Evolutionary conservation across 73 alveolate genomes (phyloP).

Genomic region (Stentor coeruleus): DNA sequence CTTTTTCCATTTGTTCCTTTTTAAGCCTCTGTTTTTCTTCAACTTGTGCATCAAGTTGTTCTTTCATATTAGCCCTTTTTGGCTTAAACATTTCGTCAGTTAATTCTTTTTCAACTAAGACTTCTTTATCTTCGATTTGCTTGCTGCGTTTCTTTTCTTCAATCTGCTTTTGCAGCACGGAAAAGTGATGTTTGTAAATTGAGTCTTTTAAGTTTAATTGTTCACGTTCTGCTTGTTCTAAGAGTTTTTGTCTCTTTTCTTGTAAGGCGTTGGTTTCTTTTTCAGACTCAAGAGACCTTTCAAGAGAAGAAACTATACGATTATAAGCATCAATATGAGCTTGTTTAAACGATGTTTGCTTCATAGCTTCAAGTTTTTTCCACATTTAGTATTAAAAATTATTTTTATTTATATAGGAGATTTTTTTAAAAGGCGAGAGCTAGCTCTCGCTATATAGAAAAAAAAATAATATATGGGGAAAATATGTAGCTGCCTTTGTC

Average conservation of each 20-base stretch:
- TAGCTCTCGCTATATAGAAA: too few relatives aligned
- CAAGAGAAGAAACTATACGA: not conserved
- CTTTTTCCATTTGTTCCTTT: not conserved
- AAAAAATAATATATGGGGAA: too few relatives aligned
- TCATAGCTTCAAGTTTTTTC: not conserved
- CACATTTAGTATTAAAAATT: too few relatives aligned
- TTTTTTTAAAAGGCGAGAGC: too few relatives aligned
- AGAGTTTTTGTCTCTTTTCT: not conserved
- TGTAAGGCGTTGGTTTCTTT: not conserved
- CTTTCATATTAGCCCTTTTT: not conserved
- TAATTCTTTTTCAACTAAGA: not conserved
- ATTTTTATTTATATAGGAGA: too few relatives aligned
- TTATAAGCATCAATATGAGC: not conserved
- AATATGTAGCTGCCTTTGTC: too few relatives aligned
- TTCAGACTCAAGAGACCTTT: not conserved
- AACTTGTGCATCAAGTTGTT: not conserved
- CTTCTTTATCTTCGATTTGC: not conserved
- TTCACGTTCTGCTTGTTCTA: not conserved
- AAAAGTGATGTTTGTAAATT: slow-evolving; percentile 1
- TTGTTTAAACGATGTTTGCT: not conserved
- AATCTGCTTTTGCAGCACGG: not conserved
- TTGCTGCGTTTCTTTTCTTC: not conserved
- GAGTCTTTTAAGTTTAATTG: not conserved
- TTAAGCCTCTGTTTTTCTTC: not conserved
- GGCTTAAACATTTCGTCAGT: not conserved